These are phyloP conservation scores for Amylostereum chailletii DNA, from an alignment of 1,284 basidiomycete species.

Conservation along the genomic window DNA sequence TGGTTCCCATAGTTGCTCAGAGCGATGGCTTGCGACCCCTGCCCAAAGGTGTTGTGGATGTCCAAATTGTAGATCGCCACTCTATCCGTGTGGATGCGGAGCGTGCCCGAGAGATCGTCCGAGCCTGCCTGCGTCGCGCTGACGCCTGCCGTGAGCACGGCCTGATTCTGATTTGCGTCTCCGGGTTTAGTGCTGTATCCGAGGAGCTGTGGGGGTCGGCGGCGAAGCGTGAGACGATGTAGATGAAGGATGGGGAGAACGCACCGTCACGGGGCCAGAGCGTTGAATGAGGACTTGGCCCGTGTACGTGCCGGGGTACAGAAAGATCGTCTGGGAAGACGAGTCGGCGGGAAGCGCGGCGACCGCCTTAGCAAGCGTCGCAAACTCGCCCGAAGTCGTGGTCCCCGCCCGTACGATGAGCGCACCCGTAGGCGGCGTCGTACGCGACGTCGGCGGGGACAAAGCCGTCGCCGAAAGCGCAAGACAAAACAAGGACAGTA, in stretches of 20 bases:
- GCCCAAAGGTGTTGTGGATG: slow-evolving; percentile 43
- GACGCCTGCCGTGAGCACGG: slow-evolving; percentile 33
- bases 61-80: slow-evolving; percentile 50
- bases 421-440: slow-evolving; percentile 35
- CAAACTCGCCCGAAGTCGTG: slow-evolving; percentile 33
- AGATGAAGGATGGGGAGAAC: slow-evolving; percentile 13
- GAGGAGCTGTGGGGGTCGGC: slow-evolving; percentile 25
- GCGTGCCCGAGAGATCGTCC: slow-evolving; percentile 45
- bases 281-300: slow-evolving; percentile 46
- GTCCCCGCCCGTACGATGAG: slow-evolving; percentile 34
- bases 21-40: slow-evolving; percentile 42
- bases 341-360: slow-evolving; percentile 35
- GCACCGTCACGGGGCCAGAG: slow-evolving; percentile 16
- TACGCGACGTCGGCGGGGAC: slow-evolving; percentile 28
- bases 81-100: slow-evolving; percentile 42
- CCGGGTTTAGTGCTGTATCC: slow-evolving; percentile 33
- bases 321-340: slow-evolving; percentile 37
- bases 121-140: slow-evolving; percentile 36
- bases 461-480: slow-evolving; percentile 12
- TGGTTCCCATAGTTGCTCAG: slow-evolving; percentile 42
- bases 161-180: slow-evolving; percentile 28
- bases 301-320: slow-evolving; percentile 45
- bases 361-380: slow-evolving; percentile 31
- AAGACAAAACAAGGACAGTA: not conserved
- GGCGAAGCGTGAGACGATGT: not conserved